Percentiles rank a stretch among this genome's conserved stretches.
These are phyloP conservation scores for Lepraria neglecta DNA, from an alignment of 495 filamentous ascomycete species.

Conservation along the genomic window DNA sequence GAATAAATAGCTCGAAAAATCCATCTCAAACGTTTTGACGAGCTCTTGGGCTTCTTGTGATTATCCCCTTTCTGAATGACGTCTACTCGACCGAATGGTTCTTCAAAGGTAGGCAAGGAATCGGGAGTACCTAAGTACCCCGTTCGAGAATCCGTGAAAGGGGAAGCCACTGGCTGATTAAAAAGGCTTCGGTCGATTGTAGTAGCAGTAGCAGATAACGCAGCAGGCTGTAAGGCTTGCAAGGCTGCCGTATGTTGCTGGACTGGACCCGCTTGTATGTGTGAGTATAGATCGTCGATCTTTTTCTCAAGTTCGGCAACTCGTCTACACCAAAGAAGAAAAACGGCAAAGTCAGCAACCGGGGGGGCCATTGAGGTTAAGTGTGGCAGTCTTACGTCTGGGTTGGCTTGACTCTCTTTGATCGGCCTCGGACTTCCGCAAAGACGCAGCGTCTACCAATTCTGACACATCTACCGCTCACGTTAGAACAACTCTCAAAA, in stretches of 20 bases:
- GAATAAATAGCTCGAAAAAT: constrained; percentile 2
- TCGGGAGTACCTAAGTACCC: neutral
- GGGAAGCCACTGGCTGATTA: neutral
- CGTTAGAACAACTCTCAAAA: neutral
- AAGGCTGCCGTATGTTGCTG: neutral
- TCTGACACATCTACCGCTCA: constrained; percentile 12
- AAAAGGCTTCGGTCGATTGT: neutral
- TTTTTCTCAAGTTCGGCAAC: constrained; percentile 18
- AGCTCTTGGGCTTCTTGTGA: constrained; percentile 17
- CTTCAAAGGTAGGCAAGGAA: neutral
- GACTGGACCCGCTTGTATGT: constrained; percentile 7
- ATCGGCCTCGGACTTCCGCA: constrained; percentile 9
- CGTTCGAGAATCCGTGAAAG: neutral
- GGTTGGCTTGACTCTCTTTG: neutral
- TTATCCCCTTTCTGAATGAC: constrained; percentile 12
- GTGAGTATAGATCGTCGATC: constrained; percentile 17
- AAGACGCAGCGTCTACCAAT: constrained; percentile 18
- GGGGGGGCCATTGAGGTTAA: neutral
- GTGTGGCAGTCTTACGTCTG: neutral
- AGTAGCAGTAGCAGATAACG: neutral
- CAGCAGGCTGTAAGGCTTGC: too few relatives aligned
- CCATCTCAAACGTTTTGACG: constrained; percentile 8
- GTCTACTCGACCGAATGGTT: constrained; percentile 4
- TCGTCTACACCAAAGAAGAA: neutral
- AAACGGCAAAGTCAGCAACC: neutral